A percentile compares a stretch with the other conserved stretches of the same genome.
Evolutionary conservation across 768 basidiomycete species (phyloP).

Genomic region (Fomitopsis serialis): DNA sequence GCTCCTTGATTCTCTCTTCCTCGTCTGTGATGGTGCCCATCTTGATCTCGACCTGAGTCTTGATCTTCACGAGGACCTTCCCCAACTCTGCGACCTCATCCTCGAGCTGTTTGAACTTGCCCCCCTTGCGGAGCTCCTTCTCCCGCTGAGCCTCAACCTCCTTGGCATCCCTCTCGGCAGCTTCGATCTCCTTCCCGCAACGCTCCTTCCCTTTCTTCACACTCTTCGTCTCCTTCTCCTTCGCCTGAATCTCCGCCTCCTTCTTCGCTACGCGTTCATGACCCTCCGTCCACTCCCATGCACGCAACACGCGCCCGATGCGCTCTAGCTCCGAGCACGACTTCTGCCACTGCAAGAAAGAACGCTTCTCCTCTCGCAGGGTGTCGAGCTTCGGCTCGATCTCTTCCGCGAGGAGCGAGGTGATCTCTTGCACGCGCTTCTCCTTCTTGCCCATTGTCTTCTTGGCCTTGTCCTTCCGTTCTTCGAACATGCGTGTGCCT

Average conservation of each 20-base stretch:
- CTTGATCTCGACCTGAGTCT: conserved; percentile 83
- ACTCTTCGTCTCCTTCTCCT: conserved; percentile 42
- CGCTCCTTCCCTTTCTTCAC: conserved; percentile 44
- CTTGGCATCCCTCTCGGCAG: conserved; percentile 61
- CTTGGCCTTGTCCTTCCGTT: conserved; percentile 92
- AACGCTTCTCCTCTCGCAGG: conserved; percentile 82
- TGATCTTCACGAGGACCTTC: conserved; percentile 74
- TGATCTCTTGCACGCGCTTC: conserved; percentile 89
- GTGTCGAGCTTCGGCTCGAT: conserved; percentile 93
- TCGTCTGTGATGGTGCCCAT: conserved; percentile 75
- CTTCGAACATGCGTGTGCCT: conserved; percentile 98
- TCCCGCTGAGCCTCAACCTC: conserved; percentile 74
- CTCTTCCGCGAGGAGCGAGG: conserved; percentile 74
- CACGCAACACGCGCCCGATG: conserved; percentile 73
- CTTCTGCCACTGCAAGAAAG: conserved; percentile 89
- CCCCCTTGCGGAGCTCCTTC: conserved; percentile 87
- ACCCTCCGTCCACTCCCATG: conserved; percentile 81
- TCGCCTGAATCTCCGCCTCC: conserved; percentile 47
- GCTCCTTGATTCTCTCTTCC: conserved; percentile 45
- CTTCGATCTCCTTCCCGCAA: conserved; percentile 46
- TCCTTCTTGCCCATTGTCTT: conserved; percentile 98
- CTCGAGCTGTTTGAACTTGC: conserved; percentile 83
- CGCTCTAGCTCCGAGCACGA: conserved; percentile 82
- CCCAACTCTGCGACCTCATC: conserved; percentile 74
- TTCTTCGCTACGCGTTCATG: conserved; percentile 48